A percentile compares a stretch with the other conserved stretches of the same genome.
These are phyloP conservation scores for Quercus suber DNA, from an alignment of 306 rosid genomes.

Conservation along the genomic window DNA sequence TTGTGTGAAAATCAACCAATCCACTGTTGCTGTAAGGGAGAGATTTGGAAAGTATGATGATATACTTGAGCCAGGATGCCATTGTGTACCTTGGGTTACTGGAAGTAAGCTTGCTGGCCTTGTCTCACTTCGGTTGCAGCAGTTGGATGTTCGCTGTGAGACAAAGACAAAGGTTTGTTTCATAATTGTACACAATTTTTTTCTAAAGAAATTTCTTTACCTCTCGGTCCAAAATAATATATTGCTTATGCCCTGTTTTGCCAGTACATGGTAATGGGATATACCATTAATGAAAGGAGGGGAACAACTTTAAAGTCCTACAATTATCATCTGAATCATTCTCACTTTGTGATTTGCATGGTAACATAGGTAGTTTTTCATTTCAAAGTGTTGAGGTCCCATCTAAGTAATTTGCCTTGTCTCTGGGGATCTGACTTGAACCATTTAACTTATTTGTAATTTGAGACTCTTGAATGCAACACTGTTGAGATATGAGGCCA, in stretches of 20 bases:
- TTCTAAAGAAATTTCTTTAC: neutral
- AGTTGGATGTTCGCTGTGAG: slow-evolving; percentile 62
- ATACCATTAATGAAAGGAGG: neutral
- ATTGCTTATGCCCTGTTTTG: neutral
- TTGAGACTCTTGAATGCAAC: too few species aligned
- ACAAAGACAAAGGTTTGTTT: slow-evolving; percentile 60
- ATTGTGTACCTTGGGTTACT: slow-evolving; percentile 64
- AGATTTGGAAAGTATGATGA: slow-evolving; percentile 48
- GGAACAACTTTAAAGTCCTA: neutral
- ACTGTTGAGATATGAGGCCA: too few species aligned
- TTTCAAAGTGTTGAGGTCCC: neutral
- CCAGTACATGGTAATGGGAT: neutral
- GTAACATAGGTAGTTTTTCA: neutral
- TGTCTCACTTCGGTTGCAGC: slow-evolving; percentile 59
- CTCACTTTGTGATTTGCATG: neutral
- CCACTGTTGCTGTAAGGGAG: slow-evolving; percentile 58
- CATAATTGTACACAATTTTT: neutral
- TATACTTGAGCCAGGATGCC: slow-evolving; percentile 67
- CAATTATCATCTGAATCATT: neutral
- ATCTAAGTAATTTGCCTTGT: neutral
- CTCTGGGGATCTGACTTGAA: too few species aligned
- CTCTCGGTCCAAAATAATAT: neutral
- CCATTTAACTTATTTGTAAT: too few species aligned
- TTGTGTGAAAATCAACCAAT: slow-evolving; percentile 55
- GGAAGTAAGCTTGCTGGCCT: slow-evolving; percentile 52